A percentile compares a stretch with the other conserved stretches of the same genome.
These are phyloP conservation scores for Clonostachys solani DNA, from an alignment of 2,329 filamentous ascomycete species.

Conservation along the genomic window DNA sequence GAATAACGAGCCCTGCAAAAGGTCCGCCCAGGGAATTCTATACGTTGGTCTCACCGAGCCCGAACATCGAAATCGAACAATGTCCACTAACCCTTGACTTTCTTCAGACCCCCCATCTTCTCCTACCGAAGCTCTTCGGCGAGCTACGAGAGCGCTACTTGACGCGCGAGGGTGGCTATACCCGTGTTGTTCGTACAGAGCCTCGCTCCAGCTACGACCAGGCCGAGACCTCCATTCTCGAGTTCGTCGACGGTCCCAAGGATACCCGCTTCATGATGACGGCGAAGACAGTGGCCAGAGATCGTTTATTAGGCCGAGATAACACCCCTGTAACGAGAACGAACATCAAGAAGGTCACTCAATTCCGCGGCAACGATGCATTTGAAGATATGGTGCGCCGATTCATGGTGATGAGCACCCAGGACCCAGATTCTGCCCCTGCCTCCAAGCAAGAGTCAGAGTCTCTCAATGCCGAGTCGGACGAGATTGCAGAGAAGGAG, in stretches of 20 bases:
- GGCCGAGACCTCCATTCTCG: conserved; percentile 83
- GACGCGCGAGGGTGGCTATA: conserved; percentile 83
- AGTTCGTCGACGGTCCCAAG: conserved; percentile 89
- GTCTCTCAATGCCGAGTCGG: background rate
- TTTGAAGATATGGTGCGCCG: conserved; percentile 61
- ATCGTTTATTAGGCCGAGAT: conserved; percentile 47
- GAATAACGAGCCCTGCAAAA: conserved; percentile 77
- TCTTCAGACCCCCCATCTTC: conserved; percentile 58
- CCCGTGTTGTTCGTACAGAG: conserved; percentile 88
- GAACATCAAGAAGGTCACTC: conserved; percentile 86
- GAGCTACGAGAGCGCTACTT: conserved; percentile 76
- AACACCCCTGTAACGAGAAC: conserved; percentile 68
- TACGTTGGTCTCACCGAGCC: conserved; percentile 57
- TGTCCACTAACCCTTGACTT: background rate
- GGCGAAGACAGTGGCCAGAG: conserved; percentile 73
- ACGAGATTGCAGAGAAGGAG: conserved; percentile 17
- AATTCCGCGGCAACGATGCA: conserved; percentile 61
- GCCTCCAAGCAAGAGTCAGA: too few relatives aligned
- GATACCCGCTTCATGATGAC: conserved; percentile 96
- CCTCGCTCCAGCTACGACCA: conserved; percentile 80
- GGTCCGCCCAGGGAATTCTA: conserved; percentile 75
- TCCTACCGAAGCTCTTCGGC: conserved; percentile 85
- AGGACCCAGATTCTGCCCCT: conserved; percentile 1
- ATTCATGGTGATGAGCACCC: conserved; percentile 22
- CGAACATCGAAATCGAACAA: background rate